Base-by-base conservation (phyloP, 768 basidiomycete species). In the Suillus lakei region DNA sequence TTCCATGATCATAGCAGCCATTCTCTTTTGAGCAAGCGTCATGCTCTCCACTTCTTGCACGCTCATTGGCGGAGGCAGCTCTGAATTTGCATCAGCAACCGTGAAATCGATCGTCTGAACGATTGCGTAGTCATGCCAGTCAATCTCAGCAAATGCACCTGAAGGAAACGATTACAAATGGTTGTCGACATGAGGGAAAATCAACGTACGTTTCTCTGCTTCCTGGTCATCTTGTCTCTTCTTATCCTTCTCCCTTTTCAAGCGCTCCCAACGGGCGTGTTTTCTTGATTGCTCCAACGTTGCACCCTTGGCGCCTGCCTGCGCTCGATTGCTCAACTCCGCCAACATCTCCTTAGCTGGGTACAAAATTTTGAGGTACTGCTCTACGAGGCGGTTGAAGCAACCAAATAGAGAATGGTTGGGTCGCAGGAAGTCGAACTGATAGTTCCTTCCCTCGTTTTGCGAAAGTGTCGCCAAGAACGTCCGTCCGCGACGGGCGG, bases 31-130 rank as follows among this genome's bases (percentile, higher is more conserved):
- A 3, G 95, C 93, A 34, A 99, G 80, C 3, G 95, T 96, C 95
- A 98, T 98, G 72, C 88, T 95, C 80, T 97, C 93, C 13, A 99
- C 90, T 74, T 98, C 95, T 71, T 94, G 90, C 21, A 98, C 88
- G 70, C 88, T 96, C 91, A 98, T 98, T 0, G 98, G 98, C n/a
- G 93, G 90, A 13, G 97, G 98, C 30, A 99, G 83, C 72, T 99
- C 96, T 13, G 93, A 88, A 46, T 89, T 88, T 63, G 93, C 89
- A 74, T 99, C 98, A 9, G 92, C 93, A 39, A 89, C 87, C 18
- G 98, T 99, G 74, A 99, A 99, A 74, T 99, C 98, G 71, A 98
- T 96, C 23, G 96, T 98, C 74, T 98, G 95, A 7, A 98, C 98
- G 63, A 98, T 94, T 46, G 96, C 95, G 79, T 98, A 99, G 75